Conservation (phyloP, 202 grass and related monocot species). For the Dendrocalamus latiflorus region DNA sequence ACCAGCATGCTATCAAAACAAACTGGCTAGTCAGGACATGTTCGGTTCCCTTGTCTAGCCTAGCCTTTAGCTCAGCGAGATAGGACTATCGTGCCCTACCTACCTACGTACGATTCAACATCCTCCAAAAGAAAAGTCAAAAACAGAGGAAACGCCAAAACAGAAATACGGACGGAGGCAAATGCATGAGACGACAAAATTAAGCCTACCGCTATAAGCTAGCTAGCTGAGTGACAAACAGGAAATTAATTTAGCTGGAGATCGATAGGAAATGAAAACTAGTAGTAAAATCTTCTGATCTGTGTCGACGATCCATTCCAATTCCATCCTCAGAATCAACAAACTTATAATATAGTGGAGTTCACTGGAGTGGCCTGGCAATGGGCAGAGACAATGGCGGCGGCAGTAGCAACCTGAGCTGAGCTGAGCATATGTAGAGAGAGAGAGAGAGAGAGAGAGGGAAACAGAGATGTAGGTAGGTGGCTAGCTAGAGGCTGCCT, state of each 20-base stretch:
- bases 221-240: background rate
- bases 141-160: slow-evolving; percentile 27
- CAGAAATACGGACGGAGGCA: background rate
- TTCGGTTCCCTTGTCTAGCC: too few species aligned
- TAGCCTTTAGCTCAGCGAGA: too few species aligned
- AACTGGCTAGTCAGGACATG: too few species aligned
- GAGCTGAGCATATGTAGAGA: background rate
- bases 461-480: background rate
- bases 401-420: background rate
- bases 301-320: background rate
- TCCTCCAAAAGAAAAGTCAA: slow-evolving; percentile 3
- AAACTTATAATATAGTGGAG: background rate
- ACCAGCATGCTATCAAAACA: too few species aligned
- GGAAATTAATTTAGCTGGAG: background rate
- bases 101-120: background rate
- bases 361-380: background rate
- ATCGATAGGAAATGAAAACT: background rate
- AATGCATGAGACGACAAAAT: background rate
- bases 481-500: background rate
- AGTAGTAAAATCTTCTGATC: background rate
- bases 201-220: background rate
- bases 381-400: background rate
- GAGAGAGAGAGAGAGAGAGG: background rate
- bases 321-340: background rate
- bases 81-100: background rate